Conservation (phyloP, 2,329 filamentous ascomycete species). For the Sarocladium kiliense region DNA sequence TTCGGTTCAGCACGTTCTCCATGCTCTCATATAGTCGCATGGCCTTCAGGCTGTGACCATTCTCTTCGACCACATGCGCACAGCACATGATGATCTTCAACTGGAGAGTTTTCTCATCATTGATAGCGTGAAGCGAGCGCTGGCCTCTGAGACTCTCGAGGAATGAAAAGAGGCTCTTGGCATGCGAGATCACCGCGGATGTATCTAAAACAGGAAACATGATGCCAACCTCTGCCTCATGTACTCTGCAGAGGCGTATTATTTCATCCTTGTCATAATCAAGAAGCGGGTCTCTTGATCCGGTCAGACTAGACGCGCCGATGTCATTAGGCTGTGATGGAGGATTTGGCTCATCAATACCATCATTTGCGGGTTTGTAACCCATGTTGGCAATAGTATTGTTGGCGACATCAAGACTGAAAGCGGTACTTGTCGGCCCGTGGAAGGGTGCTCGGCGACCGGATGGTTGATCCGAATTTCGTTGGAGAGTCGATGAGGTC, state of each 20-base stretch:
- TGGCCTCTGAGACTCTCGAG: conserved; percentile 50
- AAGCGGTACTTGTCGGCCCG: conserved; percentile 79
- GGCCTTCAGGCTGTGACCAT: conserved; percentile 72
- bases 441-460: conserved; percentile 63
- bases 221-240: conserved; percentile 84
- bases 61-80: conserved; percentile 70
- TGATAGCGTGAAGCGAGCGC: conserved; percentile 31
- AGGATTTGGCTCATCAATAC: conserved; percentile 46
- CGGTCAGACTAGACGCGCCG: conserved; percentile 20
- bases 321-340: not conserved
- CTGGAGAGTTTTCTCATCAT: conserved; percentile 55
- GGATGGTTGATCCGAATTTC: conserved; percentile 38
- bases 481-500: conserved; percentile 30
- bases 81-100: conserved; percentile 82
- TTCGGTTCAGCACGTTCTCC: conserved; percentile 63
- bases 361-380: conserved; percentile 62
- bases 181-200: conserved; percentile 64
- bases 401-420: conserved; percentile 81
- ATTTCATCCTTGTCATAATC: conserved; percentile 74
- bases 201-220: conserved; percentile 89
- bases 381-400: conserved; percentile 87
- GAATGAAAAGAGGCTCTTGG: conserved; percentile 64
- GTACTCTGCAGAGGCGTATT: conserved; percentile 68
- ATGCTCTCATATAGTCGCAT: conserved; percentile 71
- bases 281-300: conserved; percentile 66